phyloP scores from a whole-genome alignment of 2,329 filamentous ascomycete species.

The Ophiostoma montium region DNA sequence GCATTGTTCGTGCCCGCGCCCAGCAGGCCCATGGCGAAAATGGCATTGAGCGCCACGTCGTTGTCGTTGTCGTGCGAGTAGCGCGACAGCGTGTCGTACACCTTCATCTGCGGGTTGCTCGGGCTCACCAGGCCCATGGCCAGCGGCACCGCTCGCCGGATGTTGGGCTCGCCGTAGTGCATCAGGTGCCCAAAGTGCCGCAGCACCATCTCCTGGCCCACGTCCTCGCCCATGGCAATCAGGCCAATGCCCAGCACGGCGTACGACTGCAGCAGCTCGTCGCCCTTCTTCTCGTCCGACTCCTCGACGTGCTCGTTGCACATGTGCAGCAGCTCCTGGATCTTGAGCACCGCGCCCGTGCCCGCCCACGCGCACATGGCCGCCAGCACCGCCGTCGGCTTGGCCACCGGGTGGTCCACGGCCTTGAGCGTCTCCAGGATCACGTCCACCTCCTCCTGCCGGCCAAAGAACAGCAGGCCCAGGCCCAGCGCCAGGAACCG shows the following conservation, averaged over 20 bases:
- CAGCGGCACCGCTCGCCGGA: conserved; percentile 86
- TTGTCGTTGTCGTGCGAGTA: conserved; percentile 99
- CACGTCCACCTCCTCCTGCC: conserved; percentile 97
- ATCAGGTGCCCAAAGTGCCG: conserved; percentile 96
- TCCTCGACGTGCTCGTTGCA: conserved; percentile 97
- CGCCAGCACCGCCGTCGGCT: conserved; percentile 84
- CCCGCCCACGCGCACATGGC: conserved; percentile 98
- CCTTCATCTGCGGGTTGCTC: conserved; percentile 99
- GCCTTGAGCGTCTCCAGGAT: conserved; percentile 93
- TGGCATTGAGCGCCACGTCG: conserved; percentile 94
- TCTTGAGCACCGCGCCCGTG: conserved; percentile 90
- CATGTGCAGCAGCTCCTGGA: conserved; percentile 92
- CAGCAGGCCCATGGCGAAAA: conserved; percentile 96
- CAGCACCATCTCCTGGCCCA: conserved; percentile 97
- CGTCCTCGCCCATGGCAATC: conserved; percentile 95
- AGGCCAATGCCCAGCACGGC: conserved; percentile 87
- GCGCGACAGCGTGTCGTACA: conserved; percentile 92
- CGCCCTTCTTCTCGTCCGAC: conserved; percentile 84
- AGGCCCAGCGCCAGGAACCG: conserved; percentile 91
- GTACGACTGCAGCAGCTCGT: conserved; percentile 90
- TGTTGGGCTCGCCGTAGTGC: conserved; percentile 98
- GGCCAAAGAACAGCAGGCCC: conserved; percentile 86
- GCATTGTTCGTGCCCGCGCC: conserved; percentile 98
- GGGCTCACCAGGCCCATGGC: conserved; percentile 95
- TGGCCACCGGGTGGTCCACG: conserved; percentile 92